A percentile compares a stretch with the other conserved stretches of the same genome.
These are phyloP conservation scores for Rhododendron henanense DNA, from an alignment of 148 eudicot genomes.

Conservation along the genomic window DNA sequence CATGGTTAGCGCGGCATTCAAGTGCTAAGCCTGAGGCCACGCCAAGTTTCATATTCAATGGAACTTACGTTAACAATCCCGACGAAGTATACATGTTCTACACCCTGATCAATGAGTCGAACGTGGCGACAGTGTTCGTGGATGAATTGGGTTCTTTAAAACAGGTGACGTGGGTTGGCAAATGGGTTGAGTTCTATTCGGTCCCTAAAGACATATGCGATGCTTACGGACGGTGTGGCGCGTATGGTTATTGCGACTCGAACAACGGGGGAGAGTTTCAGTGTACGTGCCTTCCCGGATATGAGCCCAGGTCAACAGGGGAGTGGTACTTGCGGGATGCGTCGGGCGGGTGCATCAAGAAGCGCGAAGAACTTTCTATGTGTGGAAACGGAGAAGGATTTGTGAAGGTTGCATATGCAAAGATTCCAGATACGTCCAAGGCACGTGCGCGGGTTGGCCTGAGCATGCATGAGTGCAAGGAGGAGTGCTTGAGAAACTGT, in stretches of 20 bases:
- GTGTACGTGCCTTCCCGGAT: not conserved
- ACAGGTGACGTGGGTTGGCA: not conserved
- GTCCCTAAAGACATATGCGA: not conserved
- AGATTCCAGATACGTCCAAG: slow-evolving; percentile 38
- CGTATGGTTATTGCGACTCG: not conserved
- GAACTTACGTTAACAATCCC: too few relatives aligned
- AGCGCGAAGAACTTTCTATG: slow-evolving; percentile 20
- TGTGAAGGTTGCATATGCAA: slow-evolving; percentile 25
- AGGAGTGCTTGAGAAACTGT: not conserved
- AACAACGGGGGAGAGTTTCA: not conserved
- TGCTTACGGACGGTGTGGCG: not conserved
- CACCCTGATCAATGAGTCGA: not conserved
- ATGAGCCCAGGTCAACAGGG: not conserved
- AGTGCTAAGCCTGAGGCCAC: too few relatives aligned
- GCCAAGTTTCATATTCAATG: too few relatives aligned
- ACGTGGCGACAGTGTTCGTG: not conserved
- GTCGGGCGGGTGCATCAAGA: slow-evolving; percentile 35
- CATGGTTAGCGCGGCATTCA: not conserved
- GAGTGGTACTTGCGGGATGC: slow-evolving; percentile 25
- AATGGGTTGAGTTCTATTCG: not conserved
- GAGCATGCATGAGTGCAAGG: not conserved
- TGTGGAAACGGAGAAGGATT: slow-evolving; percentile 53
- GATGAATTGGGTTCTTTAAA: not conserved
- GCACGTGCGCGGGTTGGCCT: too few relatives aligned
- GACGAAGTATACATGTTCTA: not conserved